phyloP scores from a whole-genome alignment of 2,329 filamentous ascomycete genomes.

The Venturia nashicola region DNA sequence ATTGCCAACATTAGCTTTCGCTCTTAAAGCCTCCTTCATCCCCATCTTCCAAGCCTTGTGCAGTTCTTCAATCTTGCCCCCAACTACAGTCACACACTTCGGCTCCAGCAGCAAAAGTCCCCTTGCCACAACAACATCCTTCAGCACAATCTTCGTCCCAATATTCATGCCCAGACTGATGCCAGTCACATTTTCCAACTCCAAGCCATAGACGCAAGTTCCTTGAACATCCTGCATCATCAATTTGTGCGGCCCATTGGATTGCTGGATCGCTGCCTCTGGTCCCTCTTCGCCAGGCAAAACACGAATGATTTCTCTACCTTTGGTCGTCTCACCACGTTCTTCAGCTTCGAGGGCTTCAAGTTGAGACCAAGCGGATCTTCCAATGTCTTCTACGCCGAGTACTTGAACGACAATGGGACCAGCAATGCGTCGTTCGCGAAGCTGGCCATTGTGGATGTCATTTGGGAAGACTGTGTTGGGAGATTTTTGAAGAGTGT shows the following conservation, averaged over 20 bases:
- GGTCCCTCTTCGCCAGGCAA: conserved; percentile 40
- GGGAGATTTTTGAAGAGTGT: conserved; percentile 34
- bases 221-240: conserved; percentile 71
- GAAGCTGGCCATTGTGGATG: conserved; percentile 40
- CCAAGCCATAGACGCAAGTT: conserved; percentile 56
- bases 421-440: conserved; percentile 44
- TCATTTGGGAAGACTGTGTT: conserved; percentile 44
- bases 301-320: conserved; percentile 71
- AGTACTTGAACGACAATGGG: conserved; percentile 70
- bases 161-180: conserved; percentile 58
- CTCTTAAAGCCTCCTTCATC: conserved; percentile 52
- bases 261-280: conserved; percentile 16
- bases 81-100: conserved; percentile 55
- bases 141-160: conserved; percentile 69
- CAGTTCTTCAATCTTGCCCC: conserved; percentile 73
- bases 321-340: conserved; percentile 60
- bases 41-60: conserved; percentile 67
- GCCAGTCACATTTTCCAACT: conserved; percentile 53
- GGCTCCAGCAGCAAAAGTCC: conserved; percentile 72
- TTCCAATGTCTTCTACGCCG: conserved; percentile 72
- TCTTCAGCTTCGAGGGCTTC: conserved; percentile 66
- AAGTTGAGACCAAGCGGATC: conserved; percentile 75
- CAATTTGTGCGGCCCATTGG: conserved; percentile 58
- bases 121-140: conserved; percentile 53
- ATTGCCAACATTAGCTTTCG: background rate